Conservation (phyloP, 257 asterid genomes). For the Mitragyna speciosa region DNA sequence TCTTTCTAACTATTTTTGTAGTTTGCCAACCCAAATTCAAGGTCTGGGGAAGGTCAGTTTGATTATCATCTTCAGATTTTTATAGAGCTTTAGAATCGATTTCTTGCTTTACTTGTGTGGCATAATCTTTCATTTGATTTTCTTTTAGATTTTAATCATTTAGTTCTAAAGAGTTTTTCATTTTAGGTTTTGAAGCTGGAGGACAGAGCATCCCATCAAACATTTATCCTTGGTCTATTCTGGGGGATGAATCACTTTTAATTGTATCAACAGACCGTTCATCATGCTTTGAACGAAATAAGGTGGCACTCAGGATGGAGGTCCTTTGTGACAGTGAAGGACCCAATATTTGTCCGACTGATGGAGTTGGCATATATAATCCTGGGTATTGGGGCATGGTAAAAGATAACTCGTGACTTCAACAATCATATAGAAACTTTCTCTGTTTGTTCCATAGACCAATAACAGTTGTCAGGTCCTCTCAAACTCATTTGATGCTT, state of each 20-base stretch:
- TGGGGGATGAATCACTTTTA: constrained; percentile 70
- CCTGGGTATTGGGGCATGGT: constrained; percentile 99
- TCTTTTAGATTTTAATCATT: background rate
- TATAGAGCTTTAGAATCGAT: background rate
- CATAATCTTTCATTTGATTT: background rate
- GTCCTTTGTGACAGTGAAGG: constrained; percentile 65
- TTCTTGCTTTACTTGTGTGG: background rate
- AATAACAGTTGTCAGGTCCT: background rate
- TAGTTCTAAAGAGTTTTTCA: background rate
- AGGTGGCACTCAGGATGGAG: constrained; percentile 74
- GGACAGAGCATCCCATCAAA: constrained; percentile 84
- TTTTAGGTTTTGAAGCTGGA: constrained; percentile 94
- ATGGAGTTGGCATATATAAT: constrained; percentile 91
- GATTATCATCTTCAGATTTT: background rate
- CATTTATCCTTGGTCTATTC: constrained; percentile 82
- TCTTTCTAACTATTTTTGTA: background rate
- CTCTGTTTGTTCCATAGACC: background rate
- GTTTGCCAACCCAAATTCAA: background rate
- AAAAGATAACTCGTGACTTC: constrained; percentile 9
- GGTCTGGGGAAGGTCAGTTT: background rate
- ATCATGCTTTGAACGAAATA: constrained; percentile 77
- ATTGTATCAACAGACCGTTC: constrained; percentile 78
- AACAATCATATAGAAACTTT: background rate
- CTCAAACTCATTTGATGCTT: background rate
- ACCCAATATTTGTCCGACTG: constrained; percentile 58